These are phyloP conservation scores for Aspergillus awamori DNA, from an alignment of 2,329 filamentous ascomycete genomes.

Conservation along the genomic window DNA sequence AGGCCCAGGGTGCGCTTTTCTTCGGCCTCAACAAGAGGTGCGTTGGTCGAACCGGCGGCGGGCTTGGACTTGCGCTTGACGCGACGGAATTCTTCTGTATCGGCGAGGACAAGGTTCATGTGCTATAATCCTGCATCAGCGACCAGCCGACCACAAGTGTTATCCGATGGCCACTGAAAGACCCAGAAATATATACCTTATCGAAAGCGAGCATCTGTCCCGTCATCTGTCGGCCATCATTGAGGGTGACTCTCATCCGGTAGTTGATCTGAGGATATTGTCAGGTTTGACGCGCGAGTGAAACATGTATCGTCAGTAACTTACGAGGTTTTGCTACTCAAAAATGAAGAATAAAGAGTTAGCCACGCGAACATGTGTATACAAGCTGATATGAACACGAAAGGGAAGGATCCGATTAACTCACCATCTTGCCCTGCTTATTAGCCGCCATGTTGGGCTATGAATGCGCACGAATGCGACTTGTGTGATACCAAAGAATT, in stretches of 20 bases:
- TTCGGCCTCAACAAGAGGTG: slow-evolving; percentile 78
- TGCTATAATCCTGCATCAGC: slow-evolving; percentile 60
- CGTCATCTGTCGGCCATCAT: slow-evolving; percentile 93
- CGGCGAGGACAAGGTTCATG: slow-evolving; percentile 98
- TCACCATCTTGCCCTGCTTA: slow-evolving; percentile 99
- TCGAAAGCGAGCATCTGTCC: slow-evolving; percentile 99
- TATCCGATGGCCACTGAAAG: neutral
- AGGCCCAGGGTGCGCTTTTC: slow-evolving; percentile 97
- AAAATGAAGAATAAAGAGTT: slow-evolving; percentile 43
- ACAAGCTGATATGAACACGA: neutral
- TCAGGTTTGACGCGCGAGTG: slow-evolving; percentile 43
- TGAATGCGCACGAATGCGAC: slow-evolving; percentile 51
- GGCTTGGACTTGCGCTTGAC: slow-evolving; percentile 82
- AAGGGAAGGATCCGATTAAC: slow-evolving; percentile 44
- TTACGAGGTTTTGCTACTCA: slow-evolving; percentile 66
- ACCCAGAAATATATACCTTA: slow-evolving; percentile 66
- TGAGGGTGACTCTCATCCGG: slow-evolving; percentile 95
- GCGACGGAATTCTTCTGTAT: slow-evolving; percentile 96
- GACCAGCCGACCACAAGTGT: neutral
- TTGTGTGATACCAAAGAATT: slow-evolving; percentile 36
- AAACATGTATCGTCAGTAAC: slow-evolving; percentile 29
- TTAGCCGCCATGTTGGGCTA: slow-evolving; percentile 63
- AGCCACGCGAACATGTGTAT: slow-evolving; percentile 46
- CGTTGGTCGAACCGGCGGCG: slow-evolving; percentile 60
- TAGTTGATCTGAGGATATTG: slow-evolving; percentile 83